Conservation (phyloP, 257 asterid species). For the Solanum pinnatisectum region DNA sequence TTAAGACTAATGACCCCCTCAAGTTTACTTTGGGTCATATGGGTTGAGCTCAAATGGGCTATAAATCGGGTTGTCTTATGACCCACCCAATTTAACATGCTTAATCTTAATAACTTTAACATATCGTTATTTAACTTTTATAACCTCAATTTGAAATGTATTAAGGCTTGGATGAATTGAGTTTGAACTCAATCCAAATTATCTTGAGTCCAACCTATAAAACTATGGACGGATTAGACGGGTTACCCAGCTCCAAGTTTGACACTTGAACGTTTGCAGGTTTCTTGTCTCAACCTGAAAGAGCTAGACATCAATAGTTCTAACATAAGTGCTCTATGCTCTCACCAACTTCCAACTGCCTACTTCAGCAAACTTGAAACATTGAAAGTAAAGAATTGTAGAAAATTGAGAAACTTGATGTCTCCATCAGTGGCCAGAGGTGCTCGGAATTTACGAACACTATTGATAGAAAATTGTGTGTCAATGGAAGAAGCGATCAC, state of each 20-base stretch:
- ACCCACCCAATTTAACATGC: rapidly evolving
- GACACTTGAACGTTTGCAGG: neutral
- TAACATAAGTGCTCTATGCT: neutral
- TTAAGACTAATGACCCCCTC: too few species aligned
- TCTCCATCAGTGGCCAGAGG: neutral
- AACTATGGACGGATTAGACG: too few species aligned
- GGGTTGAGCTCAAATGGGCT: too few species aligned
- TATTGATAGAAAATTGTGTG: neutral
- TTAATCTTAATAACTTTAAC: too few species aligned
- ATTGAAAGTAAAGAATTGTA: rapidly evolving
- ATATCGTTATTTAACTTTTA: too few species aligned
- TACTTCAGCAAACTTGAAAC: neutral
- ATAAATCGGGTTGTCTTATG: too few species aligned
- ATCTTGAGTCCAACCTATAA: too few species aligned
- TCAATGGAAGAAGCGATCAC: neutral
- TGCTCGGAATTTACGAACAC: neutral
- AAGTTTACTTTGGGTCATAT: too few species aligned
- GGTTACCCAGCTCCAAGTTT: too few species aligned
- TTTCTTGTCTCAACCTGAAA: neutral
- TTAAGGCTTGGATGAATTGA: too few species aligned
- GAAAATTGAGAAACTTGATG: neutral
- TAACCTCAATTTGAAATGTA: too few species aligned
- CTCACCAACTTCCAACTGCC: neutral
- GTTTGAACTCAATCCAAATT: too few species aligned
- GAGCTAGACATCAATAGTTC: rapidly evolving